Base-by-base conservation (phyloP, 257 asterid species). In the Nicotiana noctiflora region DNA sequence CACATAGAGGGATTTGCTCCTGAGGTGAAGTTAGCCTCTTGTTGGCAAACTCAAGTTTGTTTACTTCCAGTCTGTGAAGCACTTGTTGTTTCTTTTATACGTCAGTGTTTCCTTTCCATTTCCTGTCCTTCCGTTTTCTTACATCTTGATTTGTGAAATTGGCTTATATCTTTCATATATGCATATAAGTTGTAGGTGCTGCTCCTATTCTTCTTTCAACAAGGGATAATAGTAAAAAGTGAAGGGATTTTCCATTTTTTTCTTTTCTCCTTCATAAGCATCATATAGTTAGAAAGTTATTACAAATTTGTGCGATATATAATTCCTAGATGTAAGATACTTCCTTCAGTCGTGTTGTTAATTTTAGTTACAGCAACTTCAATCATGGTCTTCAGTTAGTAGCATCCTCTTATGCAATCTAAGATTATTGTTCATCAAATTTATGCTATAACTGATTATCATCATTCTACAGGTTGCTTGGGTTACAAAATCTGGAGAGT, bases 1-100 rank as follows among this genome's bases (percentile, higher is more conserved):
- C 98, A 94, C 79, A 87, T 94, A 79, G 98, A 94, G 61, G 98
- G 98, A 40, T 95, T 95, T 87, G 98, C 98, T 55, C 98, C 98
- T 65, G 98, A 95, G 98, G 99, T 94, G 57, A 89, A 91, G 86
- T 81, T 70, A 59, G 75, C 18, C 46, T 21, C 60, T 37, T 49
- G 53, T 81, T 46, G 15, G 23, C 25, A 23, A 46, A 46, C 40
- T 46, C 78, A 70, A 70, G 34, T 40, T 72, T 72, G 77, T 70
- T 23, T 23, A 46, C 40, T 46, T 72, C 59, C 60, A 44, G 57
- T 21, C 59, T 13, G 57, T 46, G 60, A 6, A 72, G 32, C 21
- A 21, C 8, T 46, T 72, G 23, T 21, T 13, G 23, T 7, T 46
- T 46, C 34, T 23, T 72, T 55, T 49, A 19, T 6, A 49, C 78